These are phyloP conservation scores for Pittosporum tobira DNA, from an alignment of 129 eudicot species.

Conservation along the genomic window DNA sequence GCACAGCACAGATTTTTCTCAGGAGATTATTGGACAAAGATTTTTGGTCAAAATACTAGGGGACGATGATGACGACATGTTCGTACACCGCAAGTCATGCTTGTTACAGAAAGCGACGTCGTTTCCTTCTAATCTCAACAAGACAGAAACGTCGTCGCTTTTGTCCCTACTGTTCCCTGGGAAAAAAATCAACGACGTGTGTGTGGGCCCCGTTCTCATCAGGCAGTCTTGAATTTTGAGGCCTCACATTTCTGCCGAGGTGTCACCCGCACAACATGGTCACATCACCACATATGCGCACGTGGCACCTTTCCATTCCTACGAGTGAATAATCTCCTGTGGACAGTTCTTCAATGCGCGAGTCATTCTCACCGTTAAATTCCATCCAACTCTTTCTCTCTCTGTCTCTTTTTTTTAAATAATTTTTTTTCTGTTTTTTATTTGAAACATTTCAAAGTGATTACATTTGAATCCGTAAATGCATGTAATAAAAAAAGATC, in stretches of 20 bases:
- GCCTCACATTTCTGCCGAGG: background rate
- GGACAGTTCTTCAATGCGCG: background rate
- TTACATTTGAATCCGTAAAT: too few species aligned
- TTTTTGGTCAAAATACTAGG: background rate
- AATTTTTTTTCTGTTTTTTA: too few species aligned
- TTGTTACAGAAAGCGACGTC: background rate
- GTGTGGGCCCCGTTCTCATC: background rate
- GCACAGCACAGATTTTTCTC: background rate
- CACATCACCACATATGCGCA: conserved; percentile 1
- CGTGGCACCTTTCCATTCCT: background rate
- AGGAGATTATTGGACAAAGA: too few species aligned
- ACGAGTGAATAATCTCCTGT: background rate
- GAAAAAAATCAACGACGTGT: background rate
- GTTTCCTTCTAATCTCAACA: background rate
- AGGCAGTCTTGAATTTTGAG: background rate
- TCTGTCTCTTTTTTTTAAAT: too few species aligned
- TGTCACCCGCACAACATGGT: background rate
- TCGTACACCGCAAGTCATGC: background rate
- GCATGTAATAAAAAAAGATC: too few species aligned
- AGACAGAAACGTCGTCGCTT: background rate
- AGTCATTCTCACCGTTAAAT: background rate
- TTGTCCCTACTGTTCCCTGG: background rate
- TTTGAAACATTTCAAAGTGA: too few species aligned
- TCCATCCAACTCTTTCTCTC: background rate
- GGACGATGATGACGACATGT: background rate